Conservation (phyloP, 1,284 basidiomycete genomes). For the Ustilago xerochloae region DNA sequence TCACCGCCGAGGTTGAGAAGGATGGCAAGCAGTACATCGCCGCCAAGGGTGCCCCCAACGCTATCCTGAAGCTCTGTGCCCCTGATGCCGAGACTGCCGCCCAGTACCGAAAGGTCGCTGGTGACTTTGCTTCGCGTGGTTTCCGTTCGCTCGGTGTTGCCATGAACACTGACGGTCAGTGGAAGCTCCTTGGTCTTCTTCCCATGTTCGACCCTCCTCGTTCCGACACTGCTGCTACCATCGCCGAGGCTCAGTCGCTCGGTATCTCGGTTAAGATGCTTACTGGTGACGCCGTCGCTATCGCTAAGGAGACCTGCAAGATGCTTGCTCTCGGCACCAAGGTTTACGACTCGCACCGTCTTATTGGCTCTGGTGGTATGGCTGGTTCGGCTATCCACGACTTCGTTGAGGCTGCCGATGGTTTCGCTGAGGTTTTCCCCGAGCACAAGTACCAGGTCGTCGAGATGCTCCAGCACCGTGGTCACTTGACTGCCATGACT, state of each 20-base stretch:
- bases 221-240: constrained; percentile 72
- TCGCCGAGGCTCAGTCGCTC: constrained; percentile 72
- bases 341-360: constrained; percentile 73
- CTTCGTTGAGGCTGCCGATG: constrained; percentile 74
- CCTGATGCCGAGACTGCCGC: constrained; percentile 70
- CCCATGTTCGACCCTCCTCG: constrained; percentile 73
- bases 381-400: constrained; percentile 72
- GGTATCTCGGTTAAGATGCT: constrained; percentile 74
- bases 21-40: constrained; percentile 72
- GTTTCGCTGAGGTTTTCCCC: constrained; percentile 74
- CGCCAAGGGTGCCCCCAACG: constrained; percentile 74
- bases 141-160: constrained; percentile 74
- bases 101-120: constrained; percentile 70
- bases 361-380: constrained; percentile 73
- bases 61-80: constrained; percentile 72
- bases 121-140: constrained; percentile 72
- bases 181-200: constrained; percentile 72
- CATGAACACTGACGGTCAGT: constrained; percentile 71
- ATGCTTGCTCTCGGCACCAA: constrained; percentile 72
- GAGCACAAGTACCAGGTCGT: constrained; percentile 74
- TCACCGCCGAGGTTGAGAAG: constrained; percentile 73
- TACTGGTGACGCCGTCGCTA: constrained; percentile 74
- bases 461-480: constrained; percentile 72
- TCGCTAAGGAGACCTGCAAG: constrained; percentile 74
- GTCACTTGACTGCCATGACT: constrained; percentile 73